Conservation (phyloP, 345 rosid genomes). For the Corchorus olitorius region DNA sequence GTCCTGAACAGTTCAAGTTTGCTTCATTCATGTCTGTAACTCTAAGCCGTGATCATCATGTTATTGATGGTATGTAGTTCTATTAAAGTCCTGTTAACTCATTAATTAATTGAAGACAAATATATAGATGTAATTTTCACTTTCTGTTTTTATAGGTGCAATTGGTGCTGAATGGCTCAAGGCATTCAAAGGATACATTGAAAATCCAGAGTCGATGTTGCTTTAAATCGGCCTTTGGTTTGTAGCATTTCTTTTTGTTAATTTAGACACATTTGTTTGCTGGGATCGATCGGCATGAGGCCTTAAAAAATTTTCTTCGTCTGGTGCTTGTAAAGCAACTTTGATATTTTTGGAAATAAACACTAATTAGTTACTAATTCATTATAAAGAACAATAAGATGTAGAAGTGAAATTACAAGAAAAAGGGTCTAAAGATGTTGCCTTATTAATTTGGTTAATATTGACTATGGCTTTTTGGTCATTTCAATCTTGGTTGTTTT, state of each 20-base stretch:
- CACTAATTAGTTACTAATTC: too few species aligned
- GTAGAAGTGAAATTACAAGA: too few species aligned
- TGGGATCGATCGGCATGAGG: not conserved
- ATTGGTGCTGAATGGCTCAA: slow-evolving; percentile 97
- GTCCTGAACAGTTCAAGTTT: slow-evolving; percentile 61
- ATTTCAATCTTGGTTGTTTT: too few species aligned
- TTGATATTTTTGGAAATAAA: too few species aligned
- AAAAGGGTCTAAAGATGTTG: too few species aligned
- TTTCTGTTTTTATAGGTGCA: slow-evolving; percentile 54
- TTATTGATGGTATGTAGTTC: slow-evolving; percentile 70
- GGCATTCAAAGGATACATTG: slow-evolving; percentile 89
- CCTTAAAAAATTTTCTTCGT: not conserved
- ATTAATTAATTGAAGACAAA: not conserved
- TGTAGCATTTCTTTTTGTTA: not conserved
- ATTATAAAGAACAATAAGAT: too few species aligned
- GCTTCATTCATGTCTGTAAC: slow-evolving; percentile 90
- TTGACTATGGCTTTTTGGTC: too few species aligned
- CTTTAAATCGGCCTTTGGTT: slow-evolving; percentile 39
- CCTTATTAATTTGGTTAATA: too few species aligned
- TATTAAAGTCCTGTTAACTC: not conserved
- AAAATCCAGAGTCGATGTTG: slow-evolving; percentile 93
- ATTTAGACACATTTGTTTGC: not conserved
- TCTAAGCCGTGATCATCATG: slow-evolving; percentile 95
- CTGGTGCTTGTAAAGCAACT: too few species aligned
- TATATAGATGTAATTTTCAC: slow-evolving; percentile 1